phyloP scores from a whole-genome alignment of 1,139 yeast genomes.

The Wickerhamiella infanticola region DNA sequence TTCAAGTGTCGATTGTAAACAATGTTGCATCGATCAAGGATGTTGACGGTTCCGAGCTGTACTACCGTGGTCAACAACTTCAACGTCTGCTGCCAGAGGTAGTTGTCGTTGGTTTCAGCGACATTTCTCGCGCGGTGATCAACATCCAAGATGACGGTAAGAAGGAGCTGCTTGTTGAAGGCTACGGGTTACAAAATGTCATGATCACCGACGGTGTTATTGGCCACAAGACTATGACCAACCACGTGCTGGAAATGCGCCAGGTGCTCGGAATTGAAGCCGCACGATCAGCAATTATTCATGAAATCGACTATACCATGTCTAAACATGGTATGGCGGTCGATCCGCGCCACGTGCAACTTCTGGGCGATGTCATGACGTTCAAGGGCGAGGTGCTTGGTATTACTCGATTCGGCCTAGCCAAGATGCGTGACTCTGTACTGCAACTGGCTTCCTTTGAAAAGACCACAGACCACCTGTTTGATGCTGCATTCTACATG shows the following conservation, averaged over 20 bases:
- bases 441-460: slow-evolving; percentile 94
- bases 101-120: slow-evolving; percentile 85
- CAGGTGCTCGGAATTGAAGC: slow-evolving; percentile 95
- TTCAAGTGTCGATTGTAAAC: slow-evolving; percentile 54
- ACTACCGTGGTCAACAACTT: slow-evolving; percentile 78
- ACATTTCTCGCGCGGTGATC: slow-evolving; percentile 89
- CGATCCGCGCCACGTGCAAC: slow-evolving; percentile 97
- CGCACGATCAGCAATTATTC: slow-evolving; percentile 81
- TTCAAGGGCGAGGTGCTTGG: slow-evolving; percentile 97
- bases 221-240: slow-evolving; percentile 74
- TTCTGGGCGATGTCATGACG: slow-evolving; percentile 96
- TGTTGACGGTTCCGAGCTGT: slow-evolving; percentile 33
- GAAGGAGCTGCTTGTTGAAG: slow-evolving; percentile 88
- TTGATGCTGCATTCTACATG: slow-evolving; percentile 97
- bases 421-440: slow-evolving; percentile 97
- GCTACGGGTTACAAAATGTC: slow-evolving; percentile 89
- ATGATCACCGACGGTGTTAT: slow-evolving; percentile 97
- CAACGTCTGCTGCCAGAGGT: slow-evolving; percentile 74
- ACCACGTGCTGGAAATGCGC: slow-evolving; percentile 82
- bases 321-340: slow-evolving; percentile 99
- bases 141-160: slow-evolving; percentile 78
- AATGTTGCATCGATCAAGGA: slow-evolving; percentile 10
- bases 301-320: slow-evolving; percentile 96
- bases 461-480: slow-evolving; percentile 94
- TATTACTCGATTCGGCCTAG: slow-evolving; percentile 92